phyloP scores from a whole-genome alignment of 73 alveolate genomes.

The Tetrahymena borealis region DNA sequence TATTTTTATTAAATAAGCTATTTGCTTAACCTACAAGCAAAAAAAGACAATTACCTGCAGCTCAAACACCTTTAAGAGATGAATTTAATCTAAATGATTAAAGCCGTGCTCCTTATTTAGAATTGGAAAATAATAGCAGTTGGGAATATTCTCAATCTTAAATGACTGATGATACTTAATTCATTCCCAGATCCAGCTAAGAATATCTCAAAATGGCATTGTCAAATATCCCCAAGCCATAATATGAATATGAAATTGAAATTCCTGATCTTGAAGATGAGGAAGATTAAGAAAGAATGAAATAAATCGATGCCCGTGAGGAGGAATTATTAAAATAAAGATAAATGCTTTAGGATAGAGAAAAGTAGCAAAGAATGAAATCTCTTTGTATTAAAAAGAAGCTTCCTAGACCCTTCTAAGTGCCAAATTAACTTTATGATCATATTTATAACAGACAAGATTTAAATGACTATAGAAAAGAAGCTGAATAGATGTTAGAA shows the following conservation, averaged over 20 bases:
- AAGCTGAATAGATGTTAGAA: not conserved
- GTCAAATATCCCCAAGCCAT: conserved; percentile 20
- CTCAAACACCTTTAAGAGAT: conserved; percentile 12
- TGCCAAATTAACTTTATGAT: not conserved
- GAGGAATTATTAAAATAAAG: not conserved
- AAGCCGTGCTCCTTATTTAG: not conserved
- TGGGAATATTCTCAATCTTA: conserved; percentile 27
- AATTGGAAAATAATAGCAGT: conserved; percentile 14
- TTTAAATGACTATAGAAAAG: not conserved
- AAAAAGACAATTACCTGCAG: not conserved
- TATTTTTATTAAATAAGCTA: not conserved
- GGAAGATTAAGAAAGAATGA: conserved; percentile 14
- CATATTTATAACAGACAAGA: not conserved
- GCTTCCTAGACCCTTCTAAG: not conserved
- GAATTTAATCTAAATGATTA: conserved; percentile 20
- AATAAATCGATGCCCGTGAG: not conserved
- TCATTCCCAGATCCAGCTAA: conserved; percentile 12
- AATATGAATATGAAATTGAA: conserved; percentile 35
- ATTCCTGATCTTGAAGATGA: conserved; percentile 29
- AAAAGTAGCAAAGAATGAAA: not conserved
- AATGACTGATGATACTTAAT: not conserved
- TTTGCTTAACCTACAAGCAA: not conserved
- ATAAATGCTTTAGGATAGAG: not conserved
- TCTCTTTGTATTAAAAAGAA: not conserved
- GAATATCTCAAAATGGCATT: not conserved